Percentiles rank a stretch among this genome's conserved stretches.
Evolutionary conservation across 495 filamentous ascomycete genomes (phyloP).

Genomic region (Aspergillus hancockii): DNA sequence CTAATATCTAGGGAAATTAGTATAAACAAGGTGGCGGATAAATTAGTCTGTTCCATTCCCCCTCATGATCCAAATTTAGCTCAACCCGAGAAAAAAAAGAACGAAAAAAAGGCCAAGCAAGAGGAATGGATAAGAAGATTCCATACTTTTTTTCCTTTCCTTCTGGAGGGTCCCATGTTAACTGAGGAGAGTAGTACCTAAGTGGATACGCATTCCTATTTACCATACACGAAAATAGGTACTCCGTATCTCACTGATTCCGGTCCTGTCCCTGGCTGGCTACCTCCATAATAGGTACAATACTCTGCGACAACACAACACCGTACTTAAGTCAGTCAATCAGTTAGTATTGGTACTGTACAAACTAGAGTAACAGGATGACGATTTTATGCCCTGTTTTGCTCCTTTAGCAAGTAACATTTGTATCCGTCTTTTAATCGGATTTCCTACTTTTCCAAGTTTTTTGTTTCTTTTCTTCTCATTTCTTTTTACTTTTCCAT

Average conservation of each 20-base stretch:
- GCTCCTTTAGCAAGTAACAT: neutral
- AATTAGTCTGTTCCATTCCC: neutral
- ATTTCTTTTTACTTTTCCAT: conserved; percentile 4
- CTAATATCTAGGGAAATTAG: neutral
- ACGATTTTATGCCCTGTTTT: neutral
- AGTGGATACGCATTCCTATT: neutral
- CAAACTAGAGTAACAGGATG: neutral
- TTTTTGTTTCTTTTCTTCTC: neutral
- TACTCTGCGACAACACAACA: neutral
- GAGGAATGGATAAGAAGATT: neutral
- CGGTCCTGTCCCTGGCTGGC: too few species aligned
- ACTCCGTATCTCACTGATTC: neutral
- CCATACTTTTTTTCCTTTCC: neutral
- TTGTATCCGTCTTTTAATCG: neutral
- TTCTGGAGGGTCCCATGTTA: neutral
- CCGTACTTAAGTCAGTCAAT: too few species aligned
- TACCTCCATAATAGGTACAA: too few species aligned
- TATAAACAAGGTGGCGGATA: neutral
- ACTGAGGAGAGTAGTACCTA: neutral
- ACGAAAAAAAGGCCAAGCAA: neutral
- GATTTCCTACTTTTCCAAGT: neutral
- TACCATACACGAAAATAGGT: neutral
- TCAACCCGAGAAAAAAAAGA: neutral
- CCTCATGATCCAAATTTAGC: neutral
- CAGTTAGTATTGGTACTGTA: neutral